These are phyloP conservation scores for Vicia sativa DNA, from an alignment of 306 rosid genomes.

Conservation along the genomic window DNA sequence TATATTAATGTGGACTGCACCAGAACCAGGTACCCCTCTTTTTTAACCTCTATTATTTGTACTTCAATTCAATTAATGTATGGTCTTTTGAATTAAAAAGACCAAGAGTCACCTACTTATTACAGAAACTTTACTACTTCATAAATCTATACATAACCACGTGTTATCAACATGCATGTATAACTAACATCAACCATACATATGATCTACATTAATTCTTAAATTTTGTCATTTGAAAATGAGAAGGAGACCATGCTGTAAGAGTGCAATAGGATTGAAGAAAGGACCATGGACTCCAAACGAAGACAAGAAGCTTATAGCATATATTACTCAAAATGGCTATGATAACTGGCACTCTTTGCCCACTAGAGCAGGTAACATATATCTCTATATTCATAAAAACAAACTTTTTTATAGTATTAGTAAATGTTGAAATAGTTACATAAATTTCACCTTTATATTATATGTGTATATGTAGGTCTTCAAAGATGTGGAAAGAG, in stretches of 20 bases:
- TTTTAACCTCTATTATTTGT: too few species aligned
- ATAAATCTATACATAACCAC: too few species aligned
- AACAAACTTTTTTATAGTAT: too few species aligned
- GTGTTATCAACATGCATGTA: too few species aligned
- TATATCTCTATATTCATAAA: neutral
- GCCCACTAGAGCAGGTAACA: conserved; percentile 35
- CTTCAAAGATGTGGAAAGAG: conserved; percentile 47
- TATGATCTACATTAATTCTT: neutral
- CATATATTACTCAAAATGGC: conserved; percentile 32
- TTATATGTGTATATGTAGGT: conserved; percentile 24
- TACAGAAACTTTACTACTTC: too few species aligned
- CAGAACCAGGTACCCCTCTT: too few species aligned
- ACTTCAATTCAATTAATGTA: too few species aligned
- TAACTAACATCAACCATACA: neutral
- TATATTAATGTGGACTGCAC: too few species aligned
- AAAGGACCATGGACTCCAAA: conserved; percentile 42
- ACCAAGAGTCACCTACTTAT: too few species aligned
- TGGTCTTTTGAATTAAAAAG: too few species aligned
- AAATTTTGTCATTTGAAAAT: neutral
- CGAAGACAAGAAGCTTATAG: conserved; percentile 35
- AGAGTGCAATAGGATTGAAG: conserved; percentile 9
- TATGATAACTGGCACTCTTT: conserved; percentile 38
- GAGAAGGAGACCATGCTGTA: conserved; percentile 11
- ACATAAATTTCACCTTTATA: neutral
- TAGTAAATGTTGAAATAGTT: too few species aligned